Evolutionary conservation across 1,139 yeast species (phyloP).

Genomic region (Sugiyamaella pinicola): DNA sequence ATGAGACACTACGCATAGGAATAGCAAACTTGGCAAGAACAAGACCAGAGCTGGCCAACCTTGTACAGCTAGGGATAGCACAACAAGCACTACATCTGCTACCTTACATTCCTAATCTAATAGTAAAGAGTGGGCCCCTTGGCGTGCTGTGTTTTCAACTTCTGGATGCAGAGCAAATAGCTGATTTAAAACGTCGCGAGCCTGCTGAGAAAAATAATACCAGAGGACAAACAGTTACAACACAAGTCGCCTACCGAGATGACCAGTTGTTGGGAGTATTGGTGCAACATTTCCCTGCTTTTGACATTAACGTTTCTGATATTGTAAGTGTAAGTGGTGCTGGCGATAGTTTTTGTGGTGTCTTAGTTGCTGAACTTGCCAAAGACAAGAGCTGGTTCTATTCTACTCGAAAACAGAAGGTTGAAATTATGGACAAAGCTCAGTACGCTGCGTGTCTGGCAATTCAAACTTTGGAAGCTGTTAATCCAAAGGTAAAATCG

Average conservation of each 20-base stretch:
- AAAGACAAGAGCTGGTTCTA: constrained; percentile 37
- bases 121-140: constrained; percentile 66
- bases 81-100: constrained; percentile 71
- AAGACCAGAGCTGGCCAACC: constrained; percentile 36
- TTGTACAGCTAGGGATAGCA: constrained; percentile 53
- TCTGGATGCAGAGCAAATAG: constrained; percentile 32
- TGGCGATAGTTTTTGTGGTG: constrained; percentile 67
- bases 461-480: constrained; percentile 44
- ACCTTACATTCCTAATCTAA: constrained; percentile 70
- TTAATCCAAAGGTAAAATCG: constrained; percentile 29
- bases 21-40: constrained; percentile 42
- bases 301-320: constrained; percentile 34
- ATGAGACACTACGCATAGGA: constrained; percentile 50
- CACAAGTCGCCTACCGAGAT: constrained; percentile 7
- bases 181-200: constrained; percentile 9
- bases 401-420: constrained; percentile 36
- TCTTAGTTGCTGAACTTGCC: constrained; percentile 46
- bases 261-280: constrained; percentile 51
- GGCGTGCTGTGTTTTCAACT: constrained; percentile 61
- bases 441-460: constrained; percentile 60
- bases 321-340: constrained; percentile 64
- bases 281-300: constrained; percentile 61
- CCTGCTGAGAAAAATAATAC: constrained; percentile 4
- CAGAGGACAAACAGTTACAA: constrained; percentile 13
- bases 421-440: constrained; percentile 46